Base-by-base conservation (phyloP, 345 rosid genomes). In the Combretum micranthum region DNA sequence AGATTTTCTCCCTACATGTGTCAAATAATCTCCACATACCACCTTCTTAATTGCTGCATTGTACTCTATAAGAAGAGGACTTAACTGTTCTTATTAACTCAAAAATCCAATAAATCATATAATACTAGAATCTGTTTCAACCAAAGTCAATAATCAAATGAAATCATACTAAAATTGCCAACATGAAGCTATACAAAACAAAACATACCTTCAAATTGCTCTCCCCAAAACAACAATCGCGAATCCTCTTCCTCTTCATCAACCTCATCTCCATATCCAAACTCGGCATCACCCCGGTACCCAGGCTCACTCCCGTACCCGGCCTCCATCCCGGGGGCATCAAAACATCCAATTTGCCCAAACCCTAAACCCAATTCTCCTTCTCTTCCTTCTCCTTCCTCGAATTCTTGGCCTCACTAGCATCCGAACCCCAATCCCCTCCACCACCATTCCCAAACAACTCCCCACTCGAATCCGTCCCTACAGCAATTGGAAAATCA, bases 301-400 rank as follows among this genome's bases (percentile, higher is more conserved):
- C 97, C 99, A 2, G 97, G 91, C 52, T 93, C 99, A 13, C 99
- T 97, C 49, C 99, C 82, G 23, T 93, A 93, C 3, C 97, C 99
- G 2, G 97, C 88, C 52, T 93, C 99, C 39, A 32, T 32, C 7
- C 88, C 97, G 60, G 59, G 84, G 48, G 78, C 73, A 46, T 87
- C 86, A 4, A 50, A 46, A 57, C 22, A 45, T 52, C 84, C 82
- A 63, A 70, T 56, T 20, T 74, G 84, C 59, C 86, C 86, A 48
- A 50, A 59, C 44, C 76, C 80, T 47, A 50, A 53, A 2, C 76
- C 74, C 60, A 70, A 57, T 42, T 70, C 47, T 78, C 88, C 70
- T 66, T 77, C 70, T 85, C 87, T 21, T 74, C 77, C 44, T 64
- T 83, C 71, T 86, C 86, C 76, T 69, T 76, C 73, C 85, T 71